Evolutionary conservation across 768 basidiomycete species (phyloP), one percentile per base, ranked within the genome.

Genomic region (Suillus bovinus): DNA sequence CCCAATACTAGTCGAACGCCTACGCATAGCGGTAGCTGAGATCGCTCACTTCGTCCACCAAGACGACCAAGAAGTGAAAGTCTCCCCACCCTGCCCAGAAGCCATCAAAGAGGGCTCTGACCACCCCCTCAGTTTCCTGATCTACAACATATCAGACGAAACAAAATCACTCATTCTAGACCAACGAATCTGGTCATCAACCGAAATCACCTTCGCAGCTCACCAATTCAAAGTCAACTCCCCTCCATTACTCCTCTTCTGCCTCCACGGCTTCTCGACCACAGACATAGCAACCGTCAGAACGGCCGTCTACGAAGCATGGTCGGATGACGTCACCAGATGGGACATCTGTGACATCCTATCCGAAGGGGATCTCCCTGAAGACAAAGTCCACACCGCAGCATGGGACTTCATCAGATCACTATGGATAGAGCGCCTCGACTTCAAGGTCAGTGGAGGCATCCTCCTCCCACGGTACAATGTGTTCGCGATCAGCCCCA

Each of bases 271-370:
- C 6, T 31, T 31, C 39, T 4, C 34, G 1, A 34, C 36, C 8
- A 41, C 14, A 1, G 16, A 33, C 5, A 27, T 3, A 0, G 9
- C 1, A 3, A 44, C 17, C 0, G 4, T 27, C 14, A 31, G 4
- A 17, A 1, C 22, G 0, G 10, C 17, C 0, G 29, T 58, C 7
- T 2, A 24, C 1, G 13, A 58, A 0, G 4, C 11, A 1, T 58
- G 56, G 56, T 5, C n/a, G 2, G 42, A 27, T 2, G 56, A 58
- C 1, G 2, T 24, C 0, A 41, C 38, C 1, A 5, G 2, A 0
- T 36, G 11, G 22, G 24, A 58, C 4, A 36, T 58, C 7, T 3
- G 6, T 0, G 22, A 41, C 1, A 58, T 58, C 4, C 22, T 58
- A 0, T 20, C 38, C 2, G 38, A 58, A 41, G 3, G 36, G 1